Conservation (phyloP, 2,329 filamentous ascomycete species). For the Alternaria conjuncta region DNA sequence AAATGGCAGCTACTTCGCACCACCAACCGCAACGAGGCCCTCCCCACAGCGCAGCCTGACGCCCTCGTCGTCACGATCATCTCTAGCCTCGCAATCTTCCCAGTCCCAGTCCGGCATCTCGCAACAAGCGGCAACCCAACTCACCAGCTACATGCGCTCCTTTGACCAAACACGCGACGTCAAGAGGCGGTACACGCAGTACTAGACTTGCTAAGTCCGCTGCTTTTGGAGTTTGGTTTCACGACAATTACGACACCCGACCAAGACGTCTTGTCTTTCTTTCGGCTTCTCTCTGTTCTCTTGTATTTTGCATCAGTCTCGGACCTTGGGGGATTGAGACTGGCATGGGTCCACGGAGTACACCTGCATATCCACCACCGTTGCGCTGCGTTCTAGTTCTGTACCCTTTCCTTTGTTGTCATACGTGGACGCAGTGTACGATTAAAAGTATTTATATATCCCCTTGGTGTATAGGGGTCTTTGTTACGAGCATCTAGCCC, state of each 20-base stretch:
- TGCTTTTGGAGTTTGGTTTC: slow-evolving; percentile 23
- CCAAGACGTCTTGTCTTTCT: slow-evolving; percentile 6
- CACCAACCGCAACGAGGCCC: slow-evolving; percentile 34
- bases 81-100: slow-evolving; percentile 75
- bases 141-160: slow-evolving; percentile 83
- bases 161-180: slow-evolving; percentile 81
- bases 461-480: slow-evolving; percentile 16
- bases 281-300: slow-evolving; percentile 10
- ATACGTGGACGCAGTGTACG: slow-evolving; percentile 31
- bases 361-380: slow-evolving; percentile 29
- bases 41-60: slow-evolving; percentile 52
- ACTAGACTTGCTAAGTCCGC: slow-evolving; percentile 17
- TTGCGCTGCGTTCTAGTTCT: slow-evolving; percentile 24
- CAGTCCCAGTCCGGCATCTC: slow-evolving; percentile 65
- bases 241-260: slow-evolving; percentile 25
- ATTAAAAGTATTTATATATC: slow-evolving; percentile 42
- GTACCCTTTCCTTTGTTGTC: slow-evolving; percentile 32
- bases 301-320: slow-evolving; percentile 17
- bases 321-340: slow-evolving; percentile 12
- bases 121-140: slow-evolving; percentile 77
- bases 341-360: slow-evolving; percentile 30
- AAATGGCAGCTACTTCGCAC: slow-evolving; percentile 48
- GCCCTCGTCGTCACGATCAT: slow-evolving; percentile 80
- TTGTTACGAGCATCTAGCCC: slow-evolving; percentile 19
- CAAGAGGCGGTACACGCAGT: slow-evolving; percentile 51